Base-by-base conservation (phyloP, 2,329 filamentous ascomycete species). In the Stylonectria norvegica region DNA sequence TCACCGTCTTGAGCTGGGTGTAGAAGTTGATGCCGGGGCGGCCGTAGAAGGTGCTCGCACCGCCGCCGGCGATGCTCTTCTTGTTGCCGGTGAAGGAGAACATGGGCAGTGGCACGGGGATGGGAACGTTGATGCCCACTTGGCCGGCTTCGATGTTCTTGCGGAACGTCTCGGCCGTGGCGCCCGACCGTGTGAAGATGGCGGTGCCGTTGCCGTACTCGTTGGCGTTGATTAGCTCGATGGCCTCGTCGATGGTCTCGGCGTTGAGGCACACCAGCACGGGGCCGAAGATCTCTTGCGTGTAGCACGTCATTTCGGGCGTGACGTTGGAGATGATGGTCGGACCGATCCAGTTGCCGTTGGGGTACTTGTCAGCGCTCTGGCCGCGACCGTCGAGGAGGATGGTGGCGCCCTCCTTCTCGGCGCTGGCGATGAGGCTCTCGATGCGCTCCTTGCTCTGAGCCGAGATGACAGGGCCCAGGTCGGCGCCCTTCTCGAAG, bases 1-100 rank as follows among this genome's bases (percentile, higher is more conserved):
- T 98, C 34, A 98, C 93, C 3, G 93, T 98, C 86, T 98, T 97
- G 61, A 86, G 79, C 71, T 97, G 93, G 3, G 93, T 98, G 68
- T 95, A 97, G 64, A 98, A 98, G 62, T 86, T 83, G 62, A 98
- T 69, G 17, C 91, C 93, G 1, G 89, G 88, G 67, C 87, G 86
- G 52, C 93, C 93, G 68, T 98, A 98, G 65, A 98, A 97, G 12
- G 89, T 95, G 70, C 80, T 95, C 25, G 87, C 86, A 46, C 93
- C 91, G 37, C 90, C 90, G 39, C 91, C 93, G 1, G 93, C 93
- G 42, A 97, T 76, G 59, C 83, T 89, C 76, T 86, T 90, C 83
- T 98, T 91, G 72, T 85, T 85, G 31, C 81, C 82, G 19, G 81
- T 85, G 63, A 86, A 85, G 40, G 77, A 81, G 67, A 85, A 85